A percentile compares a stretch with the other conserved stretches of the same genome.
Conservation (phyloP, 2,329 filamentous ascomycete genomes). For the Penicillium sp. region DNA sequence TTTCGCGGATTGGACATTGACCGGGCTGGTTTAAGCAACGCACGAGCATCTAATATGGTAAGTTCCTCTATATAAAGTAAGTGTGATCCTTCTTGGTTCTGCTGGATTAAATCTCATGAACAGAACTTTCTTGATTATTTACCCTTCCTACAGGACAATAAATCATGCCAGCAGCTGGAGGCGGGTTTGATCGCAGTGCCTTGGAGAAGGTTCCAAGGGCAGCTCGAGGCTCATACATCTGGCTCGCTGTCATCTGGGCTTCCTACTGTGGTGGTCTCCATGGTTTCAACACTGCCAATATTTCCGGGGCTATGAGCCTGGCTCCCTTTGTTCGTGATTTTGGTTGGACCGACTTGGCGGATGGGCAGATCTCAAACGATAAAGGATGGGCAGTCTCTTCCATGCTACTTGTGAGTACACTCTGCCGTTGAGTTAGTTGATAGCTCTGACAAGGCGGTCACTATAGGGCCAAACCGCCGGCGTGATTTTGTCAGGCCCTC, state of each 20-base stretch:
- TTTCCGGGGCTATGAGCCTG: constrained; percentile 29
- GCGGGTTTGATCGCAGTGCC: constrained; percentile 24
- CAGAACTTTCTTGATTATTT: background rate
- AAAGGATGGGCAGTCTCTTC: constrained; percentile 28
- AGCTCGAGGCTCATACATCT: constrained; percentile 22
- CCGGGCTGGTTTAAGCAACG: background rate
- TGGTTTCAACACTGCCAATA: constrained; percentile 32
- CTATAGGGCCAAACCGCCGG: constrained; percentile 24
- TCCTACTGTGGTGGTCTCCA: constrained; percentile 28
- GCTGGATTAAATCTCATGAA: background rate
- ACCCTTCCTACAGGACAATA: background rate
- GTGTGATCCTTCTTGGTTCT: background rate
- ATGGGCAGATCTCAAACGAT: constrained; percentile 18
- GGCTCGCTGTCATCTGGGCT: constrained; percentile 27
- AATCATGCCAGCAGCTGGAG: constrained; percentile 24
- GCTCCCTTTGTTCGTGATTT: constrained; percentile 26
- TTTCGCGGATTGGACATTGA: background rate
- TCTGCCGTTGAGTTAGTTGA: background rate
- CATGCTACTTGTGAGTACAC: constrained; percentile 24
- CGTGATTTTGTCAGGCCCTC: constrained; percentile 23
- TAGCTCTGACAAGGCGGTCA: background rate
- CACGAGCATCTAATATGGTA: background rate
- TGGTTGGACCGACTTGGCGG: constrained; percentile 22
- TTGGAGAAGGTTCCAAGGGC: constrained; percentile 23
- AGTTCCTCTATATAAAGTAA: background rate